Evolutionary conservation across 2,329 filamentous ascomycete species (phyloP).

Genomic region (Xylariaceae sp.): DNA sequence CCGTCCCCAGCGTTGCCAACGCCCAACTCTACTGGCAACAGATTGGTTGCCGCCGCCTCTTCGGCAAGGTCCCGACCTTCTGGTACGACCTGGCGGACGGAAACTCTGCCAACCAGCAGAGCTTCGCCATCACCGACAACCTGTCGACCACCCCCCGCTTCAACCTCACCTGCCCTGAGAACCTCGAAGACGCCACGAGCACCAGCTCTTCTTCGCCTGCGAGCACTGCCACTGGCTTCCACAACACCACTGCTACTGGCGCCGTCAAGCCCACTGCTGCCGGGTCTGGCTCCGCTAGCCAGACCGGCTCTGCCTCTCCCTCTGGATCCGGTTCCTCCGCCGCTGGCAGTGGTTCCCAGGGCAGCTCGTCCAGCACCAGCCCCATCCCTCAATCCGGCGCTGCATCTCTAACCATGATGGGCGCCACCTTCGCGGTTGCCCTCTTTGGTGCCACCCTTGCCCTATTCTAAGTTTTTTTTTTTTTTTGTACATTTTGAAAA

Average conservation of each 20-base stretch:
- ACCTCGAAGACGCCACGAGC: constrained; percentile 9
- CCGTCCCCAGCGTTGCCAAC: constrained; percentile 44
- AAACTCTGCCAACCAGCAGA: constrained; percentile 25
- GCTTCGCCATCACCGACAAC: constrained; percentile 21
- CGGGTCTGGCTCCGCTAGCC: constrained; percentile 1
- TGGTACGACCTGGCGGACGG: constrained; percentile 34
- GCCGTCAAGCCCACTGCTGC: constrained; percentile 6
- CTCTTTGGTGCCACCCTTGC: constrained; percentile 13
- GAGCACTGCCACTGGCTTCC: background rate
- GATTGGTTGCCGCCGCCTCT: constrained; percentile 27
- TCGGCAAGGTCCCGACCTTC: constrained; percentile 28
- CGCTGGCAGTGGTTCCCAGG: background rate
- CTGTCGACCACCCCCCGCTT: constrained; percentile 20
- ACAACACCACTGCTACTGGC: constrained; percentile 4
- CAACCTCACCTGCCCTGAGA: constrained; percentile 20
- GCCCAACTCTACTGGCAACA: constrained; percentile 35
- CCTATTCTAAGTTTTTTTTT: constrained; percentile 8
- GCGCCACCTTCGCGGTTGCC: constrained; percentile 14
- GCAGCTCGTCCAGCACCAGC: constrained; percentile 5
- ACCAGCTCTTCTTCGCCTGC: constrained; percentile 13
- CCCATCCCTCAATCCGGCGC: constrained; percentile 1
- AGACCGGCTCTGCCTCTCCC: constrained; percentile 1
- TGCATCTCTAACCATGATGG: constrained; percentile 11
- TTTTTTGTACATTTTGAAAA: no score
- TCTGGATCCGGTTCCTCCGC: constrained; percentile 5